Conservation (phyloP, 805 yeast genomes). For the Komagataella phaffii region DNA sequence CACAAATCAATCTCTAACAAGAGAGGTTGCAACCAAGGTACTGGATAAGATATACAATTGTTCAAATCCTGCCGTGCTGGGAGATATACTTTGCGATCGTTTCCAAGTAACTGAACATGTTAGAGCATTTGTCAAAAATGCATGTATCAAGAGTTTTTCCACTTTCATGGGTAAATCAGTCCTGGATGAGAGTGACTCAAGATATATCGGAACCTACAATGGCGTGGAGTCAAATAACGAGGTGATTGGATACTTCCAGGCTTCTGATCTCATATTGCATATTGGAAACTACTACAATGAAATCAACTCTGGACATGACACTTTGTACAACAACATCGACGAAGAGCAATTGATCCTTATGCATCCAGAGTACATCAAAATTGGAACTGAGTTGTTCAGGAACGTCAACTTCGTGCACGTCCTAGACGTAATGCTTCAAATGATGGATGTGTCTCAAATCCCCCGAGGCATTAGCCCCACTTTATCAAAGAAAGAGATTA, state of each 20-base stretch:
- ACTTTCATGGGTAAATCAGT: slow-evolving; percentile 62
- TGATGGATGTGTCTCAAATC: slow-evolving; percentile 18
- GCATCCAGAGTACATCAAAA: slow-evolving; percentile 37
- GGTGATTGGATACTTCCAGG: slow-evolving; percentile 31
- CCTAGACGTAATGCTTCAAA: slow-evolving; percentile 24
- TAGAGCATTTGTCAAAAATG: slow-evolving; percentile 31
- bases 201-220: slow-evolving; percentile 60
- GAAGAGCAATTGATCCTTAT: slow-evolving; percentile 28
- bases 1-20: slow-evolving; percentile 12
- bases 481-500: slow-evolving; percentile 1
- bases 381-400: slow-evolving; percentile 24
- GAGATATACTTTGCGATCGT: slow-evolving; percentile 59
- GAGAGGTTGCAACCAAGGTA: slow-evolving; percentile 27
- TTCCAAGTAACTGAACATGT: slow-evolving; percentile 32
- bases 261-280: slow-evolving; percentile 55
- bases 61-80: slow-evolving; percentile 50
- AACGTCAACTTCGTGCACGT: slow-evolving; percentile 38
- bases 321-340: slow-evolving; percentile 26
- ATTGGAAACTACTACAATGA: slow-evolving; percentile 61
- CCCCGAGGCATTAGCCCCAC: slow-evolving; percentile 4
- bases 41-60: slow-evolving; percentile 37
- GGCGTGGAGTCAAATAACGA: slow-evolving; percentile 43
- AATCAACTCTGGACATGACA: slow-evolving; percentile 54
- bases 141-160: slow-evolving; percentile 43
- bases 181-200: slow-evolving; percentile 53